These are phyloP conservation scores for Panicum miliaceum DNA, from an alignment of 176 grass and related monocot genomes.

Conservation along the genomic window DNA sequence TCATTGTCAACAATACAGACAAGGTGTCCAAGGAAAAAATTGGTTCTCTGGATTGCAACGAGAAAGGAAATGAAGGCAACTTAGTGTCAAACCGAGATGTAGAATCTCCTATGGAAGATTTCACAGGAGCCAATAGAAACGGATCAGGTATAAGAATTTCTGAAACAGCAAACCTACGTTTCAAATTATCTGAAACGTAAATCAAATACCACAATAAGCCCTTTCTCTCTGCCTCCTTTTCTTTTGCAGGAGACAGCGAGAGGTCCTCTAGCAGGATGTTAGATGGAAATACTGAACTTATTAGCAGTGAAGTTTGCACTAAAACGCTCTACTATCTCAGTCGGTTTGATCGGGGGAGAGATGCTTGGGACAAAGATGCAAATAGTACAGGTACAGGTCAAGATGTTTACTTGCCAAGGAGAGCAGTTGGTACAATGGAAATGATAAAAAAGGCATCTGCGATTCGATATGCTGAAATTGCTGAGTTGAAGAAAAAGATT, in stretches of 20 bases:
- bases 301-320: slow-evolving; percentile 20
- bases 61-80: neutral
- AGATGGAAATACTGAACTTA: neutral
- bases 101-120: slow-evolving; percentile 10
- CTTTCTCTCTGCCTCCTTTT: neutral
- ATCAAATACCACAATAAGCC: neutral
- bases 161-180: neutral
- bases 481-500: slow-evolving; percentile 19
- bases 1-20: neutral
- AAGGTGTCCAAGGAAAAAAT: neutral
- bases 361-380: slow-evolving; percentile 7
- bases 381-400: neutral
- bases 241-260: slow-evolving; percentile 11
- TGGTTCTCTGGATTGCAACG: neutral
- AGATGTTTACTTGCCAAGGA: slow-evolving; percentile 24
- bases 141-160: slow-evolving; percentile 25
- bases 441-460: slow-evolving; percentile 22
- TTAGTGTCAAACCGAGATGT: neutral
- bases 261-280: neutral
- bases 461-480: neutral
- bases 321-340: slow-evolving; percentile 41
- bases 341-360: neutral
- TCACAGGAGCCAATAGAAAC: neutral
- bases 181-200: neutral
- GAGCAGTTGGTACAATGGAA: slow-evolving; percentile 31